phyloP scores from a whole-genome alignment of 805 yeast genomes.

The Kazachstania kunashirensis region DNA sequence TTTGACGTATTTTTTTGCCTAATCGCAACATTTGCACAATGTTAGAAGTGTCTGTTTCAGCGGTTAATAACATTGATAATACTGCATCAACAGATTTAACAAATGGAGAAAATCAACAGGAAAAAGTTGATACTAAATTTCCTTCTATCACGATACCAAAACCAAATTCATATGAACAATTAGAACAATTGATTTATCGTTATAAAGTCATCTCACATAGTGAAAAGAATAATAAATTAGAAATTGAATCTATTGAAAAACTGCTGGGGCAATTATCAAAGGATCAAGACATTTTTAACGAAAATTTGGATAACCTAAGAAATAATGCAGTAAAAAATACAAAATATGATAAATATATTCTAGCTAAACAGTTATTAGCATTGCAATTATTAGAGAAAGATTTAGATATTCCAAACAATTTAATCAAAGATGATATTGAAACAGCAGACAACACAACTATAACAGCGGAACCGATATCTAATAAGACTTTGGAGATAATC shows the following conservation, averaged over 20 bases:
- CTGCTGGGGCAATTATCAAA: constrained; percentile 33
- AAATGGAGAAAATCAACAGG: neutral
- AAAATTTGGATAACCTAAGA: constrained; percentile 26
- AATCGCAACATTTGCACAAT: too few relatives aligned
- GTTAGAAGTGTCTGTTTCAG: constrained; percentile 1
- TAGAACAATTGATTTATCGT: constrained; percentile 26
- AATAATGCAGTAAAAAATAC: constrained; percentile 12
- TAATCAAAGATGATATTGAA: constrained; percentile 38
- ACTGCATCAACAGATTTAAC: too few relatives aligned
- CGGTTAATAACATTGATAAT: neutral
- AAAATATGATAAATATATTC: constrained; percentile 36
- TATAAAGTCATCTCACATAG: constrained; percentile 24
- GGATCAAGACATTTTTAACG: constrained; percentile 32
- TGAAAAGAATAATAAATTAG: constrained; percentile 24
- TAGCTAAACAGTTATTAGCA: constrained; percentile 52
- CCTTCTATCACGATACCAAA: constrained; percentile 15
- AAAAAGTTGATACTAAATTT: neutral
- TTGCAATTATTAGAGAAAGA: constrained; percentile 58
- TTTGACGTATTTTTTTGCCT: too few relatives aligned
- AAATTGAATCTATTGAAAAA: constrained; percentile 37
- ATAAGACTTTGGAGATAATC: constrained; percentile 12
- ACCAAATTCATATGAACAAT: constrained; percentile 20
- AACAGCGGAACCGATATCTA: too few relatives aligned
- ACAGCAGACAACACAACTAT: too few relatives aligned
- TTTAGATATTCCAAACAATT: constrained; percentile 47